A percentile compares a stretch with the other conserved stretches of the same genome.
Conservation (phyloP, 768 basidiomycete genomes). For the Kondoa subrosea region DNA sequence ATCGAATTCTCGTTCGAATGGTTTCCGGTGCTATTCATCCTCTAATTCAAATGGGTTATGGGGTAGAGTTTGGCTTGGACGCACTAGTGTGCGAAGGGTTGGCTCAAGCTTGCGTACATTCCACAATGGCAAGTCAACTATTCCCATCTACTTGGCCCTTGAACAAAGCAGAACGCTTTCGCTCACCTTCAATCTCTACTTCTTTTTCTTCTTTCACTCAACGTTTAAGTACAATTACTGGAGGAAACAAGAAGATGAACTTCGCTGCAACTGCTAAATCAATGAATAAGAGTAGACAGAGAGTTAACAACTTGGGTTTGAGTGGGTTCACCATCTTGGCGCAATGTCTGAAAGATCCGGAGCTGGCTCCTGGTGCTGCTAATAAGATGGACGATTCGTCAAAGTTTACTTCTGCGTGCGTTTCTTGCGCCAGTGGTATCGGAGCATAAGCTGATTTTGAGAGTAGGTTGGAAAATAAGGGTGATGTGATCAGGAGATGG, state of each 20-base stretch:
- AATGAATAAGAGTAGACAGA: slow-evolving; percentile 13
- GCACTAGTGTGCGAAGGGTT: slow-evolving; percentile 26
- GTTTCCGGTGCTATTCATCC: slow-evolving; percentile 26
- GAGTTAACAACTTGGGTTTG: slow-evolving; percentile 22
- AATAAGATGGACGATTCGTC: slow-evolving; percentile 16
- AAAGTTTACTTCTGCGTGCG: slow-evolving; percentile 19
- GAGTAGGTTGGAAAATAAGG: slow-evolving; percentile 11
- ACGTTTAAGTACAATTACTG: slow-evolving; percentile 1
- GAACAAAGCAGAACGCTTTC: slow-evolving; percentile 2
- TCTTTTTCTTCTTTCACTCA: slow-evolving; percentile 10
- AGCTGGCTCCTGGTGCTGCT: slow-evolving; percentile 24
- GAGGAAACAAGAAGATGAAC: slow-evolving; percentile 14
- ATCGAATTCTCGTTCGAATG: slow-evolving; percentile 22
- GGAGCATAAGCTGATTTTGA: neutral
- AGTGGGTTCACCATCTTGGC: slow-evolving; percentile 26
- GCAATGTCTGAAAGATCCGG: slow-evolving; percentile 23
- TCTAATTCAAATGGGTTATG: slow-evolving; percentile 27
- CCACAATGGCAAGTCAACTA: slow-evolving; percentile 7
- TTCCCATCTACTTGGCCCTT: slow-evolving; percentile 24
- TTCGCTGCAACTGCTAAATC: slow-evolving; percentile 6
- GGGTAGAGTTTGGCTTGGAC: slow-evolving; percentile 27
- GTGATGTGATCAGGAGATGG: slow-evolving; percentile 14
- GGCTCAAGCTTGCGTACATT: slow-evolving; percentile 24
- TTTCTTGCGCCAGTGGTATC: neutral
- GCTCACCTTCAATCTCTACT: slow-evolving; percentile 16